phyloP scores from a whole-genome alignment of 1,284 basidiomycete species.

The Ceratobasidium papillatum region DNA sequence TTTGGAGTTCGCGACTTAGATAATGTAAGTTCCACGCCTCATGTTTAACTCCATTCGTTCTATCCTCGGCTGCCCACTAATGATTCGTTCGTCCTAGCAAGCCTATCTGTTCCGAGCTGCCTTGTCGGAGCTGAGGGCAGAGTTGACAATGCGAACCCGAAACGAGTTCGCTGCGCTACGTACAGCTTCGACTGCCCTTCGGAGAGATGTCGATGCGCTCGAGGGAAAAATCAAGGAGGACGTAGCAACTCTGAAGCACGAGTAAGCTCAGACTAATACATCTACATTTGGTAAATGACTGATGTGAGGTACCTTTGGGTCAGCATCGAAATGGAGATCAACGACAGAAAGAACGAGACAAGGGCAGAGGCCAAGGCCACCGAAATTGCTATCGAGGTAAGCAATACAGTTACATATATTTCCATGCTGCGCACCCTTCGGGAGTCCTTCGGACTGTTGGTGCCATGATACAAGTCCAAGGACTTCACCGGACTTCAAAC shows the following conservation, averaged over 20 bases:
- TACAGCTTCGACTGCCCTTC: slow-evolving; percentile 73
- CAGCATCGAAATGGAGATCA: slow-evolving; percentile 95
- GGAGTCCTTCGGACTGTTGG: neutral
- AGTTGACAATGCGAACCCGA: slow-evolving; percentile 82
- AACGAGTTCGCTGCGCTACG: slow-evolving; percentile 87
- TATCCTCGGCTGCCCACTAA: neutral
- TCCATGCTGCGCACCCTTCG: neutral
- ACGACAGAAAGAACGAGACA: slow-evolving; percentile 93
- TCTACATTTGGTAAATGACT: neutral
- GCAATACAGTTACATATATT: neutral
- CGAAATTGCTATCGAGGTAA: slow-evolving; percentile 89
- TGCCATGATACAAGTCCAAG: slow-evolving; percentile 5
- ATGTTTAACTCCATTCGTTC: neutral
- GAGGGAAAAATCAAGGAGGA: slow-evolving; percentile 96
- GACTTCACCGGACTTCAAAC: slow-evolving; percentile 7
- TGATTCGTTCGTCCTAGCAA: slow-evolving; percentile 64
- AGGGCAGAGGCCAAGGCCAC: slow-evolving; percentile 86
- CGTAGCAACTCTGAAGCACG: slow-evolving; percentile 87
- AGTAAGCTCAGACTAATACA: slow-evolving; percentile 62
- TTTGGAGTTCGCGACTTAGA: slow-evolving; percentile 87
- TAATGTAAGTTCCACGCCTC: slow-evolving; percentile 68
- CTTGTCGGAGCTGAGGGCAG: slow-evolving; percentile 88
- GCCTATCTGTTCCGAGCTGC: slow-evolving; percentile 96
- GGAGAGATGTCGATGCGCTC: slow-evolving; percentile 88
- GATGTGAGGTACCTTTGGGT: slow-evolving; percentile 27